Evolutionary conservation across 805 yeast genomes (phyloP), one percentile per base, ranked within the genome.

Genomic region (Wickerhamiella cacticola): DNA sequence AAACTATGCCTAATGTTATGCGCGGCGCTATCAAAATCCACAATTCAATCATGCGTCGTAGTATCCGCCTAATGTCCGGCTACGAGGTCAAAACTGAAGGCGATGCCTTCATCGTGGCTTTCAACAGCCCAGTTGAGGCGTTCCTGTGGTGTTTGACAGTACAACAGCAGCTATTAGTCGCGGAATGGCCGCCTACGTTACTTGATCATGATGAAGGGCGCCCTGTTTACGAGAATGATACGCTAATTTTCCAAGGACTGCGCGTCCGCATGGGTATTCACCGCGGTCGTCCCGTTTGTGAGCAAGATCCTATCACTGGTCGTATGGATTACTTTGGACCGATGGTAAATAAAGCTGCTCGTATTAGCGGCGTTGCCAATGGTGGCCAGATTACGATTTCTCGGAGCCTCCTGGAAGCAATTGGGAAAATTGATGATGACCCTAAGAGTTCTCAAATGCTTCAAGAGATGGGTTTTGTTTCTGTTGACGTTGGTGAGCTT

Each of bases 241-340:
- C 72, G 3, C 61, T 77, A 2, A 74, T 92, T 8, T 92, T 80
- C 65, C 71, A 92, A 49, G 99, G 99, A 1, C 67, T 92, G 39
- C 82, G 94, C 0, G 99, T 92, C 8, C 75, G 99, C 60, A 92
- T 92, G 97, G 99, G 99, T 52, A 76, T 86, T 36, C 97, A 92
- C 63, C 92, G 97, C 95, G 99, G 99, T 53, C 72, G 82, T 1
- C 97, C 99, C 0, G 96, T 89, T 36, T 85, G 94, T 58, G 99
- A 92, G 63, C 75, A 82, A 6, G 99, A 92, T 68, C 81, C 89
- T 51, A 88, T 88, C 47, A 92, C 98, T 0, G 78, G 87, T 55
- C 78, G 99, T 68, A 92, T 92, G 98, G 99, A 92, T 66, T 92
- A 92, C 64, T 82, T 92, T 57, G 99, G 99, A 0, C 98, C 99